Evolutionary conservation across 192 early-diverging fungal species (phyloP).

Genomic region (Bifiguratus adelaidae): DNA sequence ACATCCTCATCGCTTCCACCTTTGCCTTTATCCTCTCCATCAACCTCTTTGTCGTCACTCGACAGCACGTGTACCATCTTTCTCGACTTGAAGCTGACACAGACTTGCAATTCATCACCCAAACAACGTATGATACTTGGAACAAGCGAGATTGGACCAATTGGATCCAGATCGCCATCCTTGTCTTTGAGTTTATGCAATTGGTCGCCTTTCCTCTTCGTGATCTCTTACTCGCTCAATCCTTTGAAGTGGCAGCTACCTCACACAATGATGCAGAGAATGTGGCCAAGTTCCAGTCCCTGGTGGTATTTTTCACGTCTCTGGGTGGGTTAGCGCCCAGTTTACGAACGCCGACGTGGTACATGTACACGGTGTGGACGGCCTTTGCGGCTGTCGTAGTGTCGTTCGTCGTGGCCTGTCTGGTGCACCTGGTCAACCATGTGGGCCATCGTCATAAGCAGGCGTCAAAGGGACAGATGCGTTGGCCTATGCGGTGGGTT

Average conservation of each 20-base stretch:
- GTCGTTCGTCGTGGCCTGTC: conserved; percentile 22
- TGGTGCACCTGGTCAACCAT: conserved; percentile 29
- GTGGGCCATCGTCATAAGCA: too few species aligned
- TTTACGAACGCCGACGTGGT: conserved; percentile 39
- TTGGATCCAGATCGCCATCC: conserved; percentile 56
- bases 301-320: conserved; percentile 41
- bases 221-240: conserved; percentile 41
- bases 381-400: conserved; percentile 18
- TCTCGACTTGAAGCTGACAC: conserved; percentile 17
- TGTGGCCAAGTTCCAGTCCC: conserved; percentile 23
- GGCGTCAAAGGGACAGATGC: too few species aligned
- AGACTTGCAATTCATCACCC: conserved; percentile 11
- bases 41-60: conserved; percentile 21
- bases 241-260: not conserved
- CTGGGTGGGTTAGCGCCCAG: conserved; percentile 39
- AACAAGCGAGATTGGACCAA: conserved; percentile 40
- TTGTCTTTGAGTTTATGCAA: conserved; percentile 72
- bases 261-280: not conserved
- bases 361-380: conserved; percentile 34
- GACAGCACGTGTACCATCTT: conserved; percentile 19
- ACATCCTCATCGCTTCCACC: conserved; percentile 8
- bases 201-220: conserved; percentile 67
- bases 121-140: too few species aligned
- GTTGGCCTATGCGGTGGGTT: conserved; percentile 34
- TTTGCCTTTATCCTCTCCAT: conserved; percentile 23